Conservation (phyloP, 805 yeast genomes). For the Ogataea polymorpha region DNA sequence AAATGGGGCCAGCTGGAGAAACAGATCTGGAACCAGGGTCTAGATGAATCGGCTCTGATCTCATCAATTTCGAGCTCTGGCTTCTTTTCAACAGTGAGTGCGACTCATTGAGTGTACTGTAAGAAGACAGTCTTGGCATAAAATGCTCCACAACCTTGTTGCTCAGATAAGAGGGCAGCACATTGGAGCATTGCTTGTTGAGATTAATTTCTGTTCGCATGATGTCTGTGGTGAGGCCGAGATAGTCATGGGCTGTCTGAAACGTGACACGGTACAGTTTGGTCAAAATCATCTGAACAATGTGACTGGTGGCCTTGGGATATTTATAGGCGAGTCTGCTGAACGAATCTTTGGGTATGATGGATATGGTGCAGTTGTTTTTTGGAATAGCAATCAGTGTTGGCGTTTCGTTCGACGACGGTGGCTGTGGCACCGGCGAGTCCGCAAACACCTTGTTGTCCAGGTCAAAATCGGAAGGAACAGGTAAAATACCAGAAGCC, state of each 20-base stretch:
- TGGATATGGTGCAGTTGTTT: constrained; percentile 78
- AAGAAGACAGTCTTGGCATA: constrained; percentile 6
- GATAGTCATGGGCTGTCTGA: constrained; percentile 82
- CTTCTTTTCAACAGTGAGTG: constrained; percentile 4
- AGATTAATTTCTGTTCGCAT: constrained; percentile 69
- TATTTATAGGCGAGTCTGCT: constrained; percentile 64
- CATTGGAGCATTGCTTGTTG: constrained; percentile 46
- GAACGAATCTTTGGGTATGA: constrained; percentile 85
- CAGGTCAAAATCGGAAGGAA: constrained; percentile 17
- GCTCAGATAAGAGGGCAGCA: constrained; percentile 62
- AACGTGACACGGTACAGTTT: constrained; percentile 87
- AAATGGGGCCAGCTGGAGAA: constrained; percentile 2
- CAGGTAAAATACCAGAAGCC: constrained; percentile 8
- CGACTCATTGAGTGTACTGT: constrained; percentile 6
- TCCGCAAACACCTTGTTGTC: constrained; percentile 17
- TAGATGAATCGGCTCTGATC: constrained; percentile 5
- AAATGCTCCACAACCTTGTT: constrained; percentile 36
- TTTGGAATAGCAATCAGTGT: constrained; percentile 70
- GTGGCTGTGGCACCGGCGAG: constrained; percentile 10
- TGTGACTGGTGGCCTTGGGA: constrained; percentile 90
- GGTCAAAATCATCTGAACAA: constrained; percentile 87
- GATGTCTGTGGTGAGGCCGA: constrained; percentile 81
- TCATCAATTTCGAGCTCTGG: constrained; percentile 1
- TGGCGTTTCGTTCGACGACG: constrained; percentile 5
- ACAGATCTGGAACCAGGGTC: constrained; percentile 1